Base-by-base conservation (phyloP, 2,329 filamentous ascomycete species). In the Nannizzia gypsea region DNA sequence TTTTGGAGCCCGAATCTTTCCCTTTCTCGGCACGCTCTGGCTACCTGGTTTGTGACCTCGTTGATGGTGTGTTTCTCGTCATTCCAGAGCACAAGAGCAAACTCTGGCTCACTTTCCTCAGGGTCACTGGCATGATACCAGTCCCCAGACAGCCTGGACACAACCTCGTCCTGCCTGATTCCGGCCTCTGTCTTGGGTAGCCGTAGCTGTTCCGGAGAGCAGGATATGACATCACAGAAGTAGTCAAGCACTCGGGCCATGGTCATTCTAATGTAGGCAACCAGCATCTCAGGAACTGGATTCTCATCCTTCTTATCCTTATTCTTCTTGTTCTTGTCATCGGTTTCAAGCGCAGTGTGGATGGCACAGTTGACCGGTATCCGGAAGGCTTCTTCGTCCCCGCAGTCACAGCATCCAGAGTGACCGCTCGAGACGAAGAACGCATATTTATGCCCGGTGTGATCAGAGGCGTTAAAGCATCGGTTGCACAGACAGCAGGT, bases 31-130 rank as follows among this genome's bases (percentile, higher is more conserved):
- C 93, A 99, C 56, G 93, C 93, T 64, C 92, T 83, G 2, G 89
- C 88, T 22, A 99, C 89, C 71, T 97, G 92, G 60, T 95, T 85
- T 65, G 86, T 81, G 4, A 99, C 92, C 71, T 99, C 93, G 54
- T 85, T 83, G 48, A 97, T 86, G 0, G 93, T 99, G 71, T 99
- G 93, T 73, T 99, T 99, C 75, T 99, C 93, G 65, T 99, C 93
- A 67, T 99, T 99, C 93, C 93, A 99, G 3, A 99, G 78, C 15
- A 96, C 78, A 50, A 99, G 77, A 3, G 89, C 87, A 72, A 87
- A 99, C 67, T 96, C 89, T 11, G 83, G 83, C 24, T 86, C 80
- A 2, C 83, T 78, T 60, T 86, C 82, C 5, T 74, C 70, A 40
- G 83, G 77, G 66, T 88, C 83, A 1, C 82, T 83, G 42, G 76